Evolutionary conservation across 2,329 filamentous ascomycete species (phyloP).

Genomic region (Samsoniella hepiali): DNA sequence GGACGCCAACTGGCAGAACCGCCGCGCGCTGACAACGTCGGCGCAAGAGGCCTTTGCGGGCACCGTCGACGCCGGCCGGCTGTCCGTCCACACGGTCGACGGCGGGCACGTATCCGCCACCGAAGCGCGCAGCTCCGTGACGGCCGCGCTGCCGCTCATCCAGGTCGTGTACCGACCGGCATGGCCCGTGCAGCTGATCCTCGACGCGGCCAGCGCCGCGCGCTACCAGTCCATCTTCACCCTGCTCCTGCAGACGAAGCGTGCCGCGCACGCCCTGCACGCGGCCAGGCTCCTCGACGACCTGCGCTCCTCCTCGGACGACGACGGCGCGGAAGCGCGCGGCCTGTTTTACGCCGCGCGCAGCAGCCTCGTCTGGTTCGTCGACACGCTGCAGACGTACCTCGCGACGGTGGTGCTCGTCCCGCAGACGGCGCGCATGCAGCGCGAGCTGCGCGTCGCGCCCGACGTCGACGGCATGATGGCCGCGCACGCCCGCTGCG

Average conservation of each 20-base stretch:
- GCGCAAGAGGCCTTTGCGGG: slow-evolving; percentile 68
- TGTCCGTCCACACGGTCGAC: slow-evolving; percentile 53
- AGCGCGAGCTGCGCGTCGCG: slow-evolving; percentile 50
- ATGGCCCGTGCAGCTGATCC: slow-evolving; percentile 68
- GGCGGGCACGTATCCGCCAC: slow-evolving; percentile 41
- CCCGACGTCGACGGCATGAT: slow-evolving; percentile 76
- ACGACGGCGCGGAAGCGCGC: slow-evolving; percentile 31
- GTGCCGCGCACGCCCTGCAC: slow-evolving; percentile 66
- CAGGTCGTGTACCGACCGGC: slow-evolving; percentile 64
- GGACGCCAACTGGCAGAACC: slow-evolving; percentile 68
- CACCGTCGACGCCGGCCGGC: slow-evolving; percentile 55
- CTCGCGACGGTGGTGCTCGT: slow-evolving; percentile 65
- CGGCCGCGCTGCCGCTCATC: slow-evolving; percentile 55
- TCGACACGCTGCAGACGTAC: slow-evolving; percentile 66
- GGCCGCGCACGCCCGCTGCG: slow-evolving; percentile 57
- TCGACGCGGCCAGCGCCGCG: slow-evolving; percentile 60
- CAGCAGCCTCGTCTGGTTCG: slow-evolving; percentile 68
- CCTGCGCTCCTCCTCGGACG: slow-evolving; percentile 23
- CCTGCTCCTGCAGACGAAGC: slow-evolving; percentile 72
- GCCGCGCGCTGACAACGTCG: slow-evolving; percentile 74
- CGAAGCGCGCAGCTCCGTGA: slow-evolving; percentile 55
- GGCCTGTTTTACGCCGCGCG: slow-evolving; percentile 54
- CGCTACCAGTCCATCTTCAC: slow-evolving; percentile 72
- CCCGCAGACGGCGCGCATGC: slow-evolving; percentile 53
- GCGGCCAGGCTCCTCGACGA: slow-evolving; percentile 46